Percentiles rank a stretch among this genome's conserved stretches.
Evolutionary conservation across 805 yeast genomes (phyloP).

Genomic region (Crinitomyces ghanaensis): DNA sequence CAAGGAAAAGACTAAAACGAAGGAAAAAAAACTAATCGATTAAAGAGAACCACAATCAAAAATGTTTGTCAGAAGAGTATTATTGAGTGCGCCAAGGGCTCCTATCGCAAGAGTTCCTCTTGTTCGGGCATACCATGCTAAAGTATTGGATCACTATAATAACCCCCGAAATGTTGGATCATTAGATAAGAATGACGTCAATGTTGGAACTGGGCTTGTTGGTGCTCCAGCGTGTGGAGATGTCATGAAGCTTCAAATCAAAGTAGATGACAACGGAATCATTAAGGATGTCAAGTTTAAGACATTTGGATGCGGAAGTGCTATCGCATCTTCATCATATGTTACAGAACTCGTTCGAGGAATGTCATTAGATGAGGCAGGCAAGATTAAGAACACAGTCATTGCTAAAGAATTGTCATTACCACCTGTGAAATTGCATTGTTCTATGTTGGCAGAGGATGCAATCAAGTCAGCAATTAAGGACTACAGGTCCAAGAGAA

Average conservation of each 20-base stretch:
- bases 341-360: constrained; percentile 95
- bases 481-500: constrained; percentile 82
- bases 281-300: constrained; percentile 94
- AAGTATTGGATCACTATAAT: constrained; percentile 90
- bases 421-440: constrained; percentile 95
- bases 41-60: too few relatives aligned
- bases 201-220: constrained; percentile 93
- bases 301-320: constrained; percentile 99
- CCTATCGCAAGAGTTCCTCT: neutral
- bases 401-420: constrained; percentile 90
- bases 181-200: constrained; percentile 57
- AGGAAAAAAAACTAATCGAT: too few relatives aligned
- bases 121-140: constrained; percentile 57
- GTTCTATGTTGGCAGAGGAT: constrained; percentile 98
- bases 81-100: too few relatives aligned
- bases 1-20: too few relatives aligned
- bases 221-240: constrained; percentile 99
- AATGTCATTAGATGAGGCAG: constrained; percentile 87
- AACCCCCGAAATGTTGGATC: constrained; percentile 97
- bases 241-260: constrained; percentile 93
- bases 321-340: constrained; percentile 91
- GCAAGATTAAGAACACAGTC: constrained; percentile 80
- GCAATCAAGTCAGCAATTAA: constrained; percentile 96
- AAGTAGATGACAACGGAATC: constrained; percentile 84
- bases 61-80: too few relatives aligned